A percentile compares a stretch with the other conserved stretches of the same genome.
phyloP scores from a whole-genome alignment of 805 yeast genomes.

The Lipomyces sp. region DNA sequence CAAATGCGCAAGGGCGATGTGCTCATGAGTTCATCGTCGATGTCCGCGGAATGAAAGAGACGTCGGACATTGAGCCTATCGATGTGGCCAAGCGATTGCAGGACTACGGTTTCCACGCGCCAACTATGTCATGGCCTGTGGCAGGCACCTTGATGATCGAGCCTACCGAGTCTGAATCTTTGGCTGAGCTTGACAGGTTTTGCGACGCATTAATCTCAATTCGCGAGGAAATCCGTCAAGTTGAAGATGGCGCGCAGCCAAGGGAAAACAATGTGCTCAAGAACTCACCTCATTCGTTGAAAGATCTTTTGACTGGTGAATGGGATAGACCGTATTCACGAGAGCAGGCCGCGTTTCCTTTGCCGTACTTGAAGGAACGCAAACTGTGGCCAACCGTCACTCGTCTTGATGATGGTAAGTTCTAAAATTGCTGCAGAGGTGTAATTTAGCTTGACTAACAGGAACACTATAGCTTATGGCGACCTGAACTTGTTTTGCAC shows the following conservation, averaged over 20 bases:
- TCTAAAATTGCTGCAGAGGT: background rate
- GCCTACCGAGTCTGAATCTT: slow-evolving; percentile 94
- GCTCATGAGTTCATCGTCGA: slow-evolving; percentile 97
- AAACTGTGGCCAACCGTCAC: slow-evolving; percentile 97
- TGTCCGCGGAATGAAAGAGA: slow-evolving; percentile 76
- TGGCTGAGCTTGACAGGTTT: slow-evolving; percentile 87
- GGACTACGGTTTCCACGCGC: slow-evolving; percentile 98
- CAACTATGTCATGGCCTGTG: slow-evolving; percentile 98
- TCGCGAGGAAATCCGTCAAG: slow-evolving; percentile 76
- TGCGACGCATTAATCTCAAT: slow-evolving; percentile 85
- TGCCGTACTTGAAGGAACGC: slow-evolving; percentile 68
- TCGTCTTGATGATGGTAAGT: slow-evolving; percentile 72
- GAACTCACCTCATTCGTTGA: slow-evolving; percentile 89
- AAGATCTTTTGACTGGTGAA: slow-evolving; percentile 71
- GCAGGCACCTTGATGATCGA: slow-evolving; percentile 97
- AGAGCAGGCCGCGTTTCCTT: slow-evolving; percentile 91
- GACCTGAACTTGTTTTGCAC: slow-evolving; percentile 92
- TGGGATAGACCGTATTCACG: slow-evolving; percentile 93
- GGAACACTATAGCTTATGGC: slow-evolving; percentile 64
- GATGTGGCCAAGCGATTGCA: slow-evolving; percentile 96
- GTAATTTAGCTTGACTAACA: background rate
- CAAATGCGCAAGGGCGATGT: slow-evolving; percentile 71
- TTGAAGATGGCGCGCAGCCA: slow-evolving; percentile 65
- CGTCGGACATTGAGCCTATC: slow-evolving; percentile 84
- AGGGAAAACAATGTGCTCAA: slow-evolving; percentile 68